Evolutionary conservation across 2,329 filamentous ascomycete genomes (phyloP).

Genomic region (Immersiporthe knoxdaviesiana): DNA sequence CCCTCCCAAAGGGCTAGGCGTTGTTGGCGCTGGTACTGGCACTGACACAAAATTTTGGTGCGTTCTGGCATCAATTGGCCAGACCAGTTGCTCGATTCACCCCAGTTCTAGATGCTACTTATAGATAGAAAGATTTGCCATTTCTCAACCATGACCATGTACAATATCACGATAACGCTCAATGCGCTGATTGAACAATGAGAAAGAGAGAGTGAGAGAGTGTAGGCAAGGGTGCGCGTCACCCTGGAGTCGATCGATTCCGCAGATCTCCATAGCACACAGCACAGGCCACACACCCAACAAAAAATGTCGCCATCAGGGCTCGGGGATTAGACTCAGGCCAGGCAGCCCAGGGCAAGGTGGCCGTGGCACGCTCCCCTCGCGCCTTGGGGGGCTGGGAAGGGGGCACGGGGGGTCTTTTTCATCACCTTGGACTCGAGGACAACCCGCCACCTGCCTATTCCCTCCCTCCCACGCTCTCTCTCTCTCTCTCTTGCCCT

Average conservation of each 20-base stretch:
- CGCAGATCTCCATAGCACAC: background rate
- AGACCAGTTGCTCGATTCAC: background rate
- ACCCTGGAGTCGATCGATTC: background rate
- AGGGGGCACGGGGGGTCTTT: background rate
- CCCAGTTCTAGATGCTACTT: background rate
- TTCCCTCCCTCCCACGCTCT: too few relatives aligned
- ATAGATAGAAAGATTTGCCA: background rate
- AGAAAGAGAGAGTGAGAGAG: background rate
- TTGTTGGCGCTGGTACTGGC: background rate
- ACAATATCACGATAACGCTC: too few relatives aligned
- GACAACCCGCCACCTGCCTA: background rate
- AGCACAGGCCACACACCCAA: background rate
- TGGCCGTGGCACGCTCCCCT: background rate
- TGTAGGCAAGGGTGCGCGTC: background rate
- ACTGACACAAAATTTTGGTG: background rate
- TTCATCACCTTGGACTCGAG: background rate
- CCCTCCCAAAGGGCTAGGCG: background rate
- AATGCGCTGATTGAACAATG: background rate
- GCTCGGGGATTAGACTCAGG: background rate
- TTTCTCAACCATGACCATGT: background rate
- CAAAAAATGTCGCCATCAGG: constrained; percentile 2
- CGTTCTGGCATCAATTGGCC: background rate
- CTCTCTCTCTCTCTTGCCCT: background rate
- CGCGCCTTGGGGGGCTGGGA: background rate
- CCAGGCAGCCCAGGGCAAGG: background rate